Base-by-base conservation (phyloP, 2,329 filamentous ascomycete genomes). In the Davidsoniella eucalypti region DNA sequence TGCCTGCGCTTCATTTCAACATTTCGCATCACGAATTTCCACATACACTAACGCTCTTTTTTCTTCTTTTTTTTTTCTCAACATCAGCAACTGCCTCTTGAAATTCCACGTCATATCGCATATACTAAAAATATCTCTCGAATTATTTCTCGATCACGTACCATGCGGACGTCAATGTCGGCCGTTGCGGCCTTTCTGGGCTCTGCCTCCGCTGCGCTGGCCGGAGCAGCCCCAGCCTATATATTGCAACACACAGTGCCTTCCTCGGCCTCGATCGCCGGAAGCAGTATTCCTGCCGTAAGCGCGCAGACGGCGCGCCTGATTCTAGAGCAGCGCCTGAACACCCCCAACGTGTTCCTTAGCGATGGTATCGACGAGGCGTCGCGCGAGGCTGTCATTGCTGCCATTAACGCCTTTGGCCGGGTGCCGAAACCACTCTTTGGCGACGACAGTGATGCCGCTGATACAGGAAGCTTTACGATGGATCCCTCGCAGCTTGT, bases 401-500 rank as follows among this genome's bases (percentile, higher is more conserved):
- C 47, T 7, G 44, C 47, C 21, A 50, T 53, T 39, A 53, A 53
- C 40, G 42, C 43, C 44, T 53, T 53, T 47, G 51, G 51, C 29
- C 44, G 51, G 21, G 36, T 44, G 21, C 51, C 51, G n/a, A 52
- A 48, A 36, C 39, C 47, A 36, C 39, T 53, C 14, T 53, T 53
- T 25, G 48, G 51, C 36, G 47, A 44, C 1, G 10, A 33, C 2
- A n/a, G 17, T 33, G 18, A 3, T 18, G 39, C 37, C n/a, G 29
- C 33, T 26, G 42, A 42, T 16, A 25, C 10, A 10, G 29, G 16
- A 1, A 33, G 37, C 21, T 9, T 51, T 6, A 44, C 25, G 36
- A 17, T 45, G 7, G 50, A 52, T 14, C 18, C 46, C 2, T 47
- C 47, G 48, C 78, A 84, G 61, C 68, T 83, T 38, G 63, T 83